Evolutionary conservation across 176 grass and related monocot genomes (phyloP).

Genomic region (Triticum turgidum): DNA sequence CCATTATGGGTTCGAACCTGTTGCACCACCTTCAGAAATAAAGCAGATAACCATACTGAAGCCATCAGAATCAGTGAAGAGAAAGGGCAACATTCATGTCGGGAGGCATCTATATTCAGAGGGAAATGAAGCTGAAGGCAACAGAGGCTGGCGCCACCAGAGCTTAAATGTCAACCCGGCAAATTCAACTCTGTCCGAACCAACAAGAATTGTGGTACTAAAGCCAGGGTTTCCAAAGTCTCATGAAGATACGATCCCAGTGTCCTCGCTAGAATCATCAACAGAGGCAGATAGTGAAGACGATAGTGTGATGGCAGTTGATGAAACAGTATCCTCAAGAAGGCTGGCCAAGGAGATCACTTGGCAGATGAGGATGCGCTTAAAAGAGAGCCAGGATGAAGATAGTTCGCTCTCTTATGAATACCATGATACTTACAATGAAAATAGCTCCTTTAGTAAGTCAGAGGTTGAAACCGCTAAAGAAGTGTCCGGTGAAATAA

Average conservation of each 20-base stretch:
- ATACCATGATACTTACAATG: slow-evolving; percentile 41
- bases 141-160: slow-evolving; percentile 37
- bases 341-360: slow-evolving; percentile 54
- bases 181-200: slow-evolving; percentile 54
- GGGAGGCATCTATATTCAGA: slow-evolving; percentile 53
- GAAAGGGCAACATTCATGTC: slow-evolving; percentile 29
- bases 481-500: slow-evolving; percentile 59
- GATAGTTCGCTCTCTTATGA: slow-evolving; percentile 35
- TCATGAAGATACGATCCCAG: slow-evolving; percentile 34
- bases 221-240: slow-evolving; percentile 60
- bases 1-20: slow-evolving; percentile 36
- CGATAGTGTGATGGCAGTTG: slow-evolving; percentile 38
- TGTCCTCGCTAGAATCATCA: slow-evolving; percentile 29
- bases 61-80: slow-evolving; percentile 64
- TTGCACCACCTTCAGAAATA: slow-evolving; percentile 49
- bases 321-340: slow-evolving; percentile 53
- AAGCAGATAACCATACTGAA: slow-evolving; percentile 92
- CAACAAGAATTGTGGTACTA: slow-evolving; percentile 92
- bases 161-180: slow-evolving; percentile 34
- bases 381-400: slow-evolving; percentile 46
- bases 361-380: slow-evolving; percentile 60
- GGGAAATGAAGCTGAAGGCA: slow-evolving; percentile 40
- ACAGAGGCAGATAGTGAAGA: slow-evolving; percentile 38
- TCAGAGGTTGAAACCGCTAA: slow-evolving; percentile 61
- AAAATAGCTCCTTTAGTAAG: slow-evolving; percentile 67